A percentile compares a stretch with the other conserved stretches of the same genome.
Conservation (phyloP, 768 basidiomycete species). For the Russula brevipes region DNA sequence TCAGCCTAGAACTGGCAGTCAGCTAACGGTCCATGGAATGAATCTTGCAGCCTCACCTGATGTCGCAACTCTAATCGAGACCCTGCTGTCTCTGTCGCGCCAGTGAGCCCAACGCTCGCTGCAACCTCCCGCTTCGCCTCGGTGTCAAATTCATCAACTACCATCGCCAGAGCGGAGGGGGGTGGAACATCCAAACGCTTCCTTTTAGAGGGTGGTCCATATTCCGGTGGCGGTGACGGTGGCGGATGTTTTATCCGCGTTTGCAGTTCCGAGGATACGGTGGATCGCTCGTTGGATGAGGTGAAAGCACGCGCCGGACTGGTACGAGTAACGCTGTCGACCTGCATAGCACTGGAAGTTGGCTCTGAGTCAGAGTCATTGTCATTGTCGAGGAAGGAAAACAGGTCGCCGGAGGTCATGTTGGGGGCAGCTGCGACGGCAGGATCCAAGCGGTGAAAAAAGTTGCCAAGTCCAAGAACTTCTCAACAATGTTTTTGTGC, state of each 20-base stretch:
- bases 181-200: constrained; percentile 40
- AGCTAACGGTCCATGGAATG: constrained; percentile 1
- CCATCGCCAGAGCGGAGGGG: constrained; percentile 66
- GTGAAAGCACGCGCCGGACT: constrained; percentile 28
- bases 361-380: constrained; percentile 31
- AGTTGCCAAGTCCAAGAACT: not conserved
- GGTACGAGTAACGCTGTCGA: not conserved
- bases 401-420: constrained; percentile 47
- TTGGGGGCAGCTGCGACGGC: not conserved
- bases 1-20: constrained; percentile 45
- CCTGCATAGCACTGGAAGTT: constrained; percentile 24
- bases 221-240: constrained; percentile 30
- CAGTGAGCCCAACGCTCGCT: constrained; percentile 82
- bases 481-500: not conserved
- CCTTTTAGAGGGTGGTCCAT: constrained; percentile 50
- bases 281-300: constrained; percentile 43
- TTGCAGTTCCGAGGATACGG: constrained; percentile 28
- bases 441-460: not conserved
- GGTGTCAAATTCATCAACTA: constrained; percentile 87
- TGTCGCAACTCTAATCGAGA: constrained; percentile 72
- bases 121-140: constrained; percentile 90
- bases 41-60: constrained; percentile 48
- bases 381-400: constrained; percentile 55
- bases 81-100: constrained; percentile 53
- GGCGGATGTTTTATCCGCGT: constrained; percentile 4